These are phyloP conservation scores for Fusarium sterilihyphosum DNA, from an alignment of 2,329 filamentous ascomycete species.

Conservation along the genomic window DNA sequence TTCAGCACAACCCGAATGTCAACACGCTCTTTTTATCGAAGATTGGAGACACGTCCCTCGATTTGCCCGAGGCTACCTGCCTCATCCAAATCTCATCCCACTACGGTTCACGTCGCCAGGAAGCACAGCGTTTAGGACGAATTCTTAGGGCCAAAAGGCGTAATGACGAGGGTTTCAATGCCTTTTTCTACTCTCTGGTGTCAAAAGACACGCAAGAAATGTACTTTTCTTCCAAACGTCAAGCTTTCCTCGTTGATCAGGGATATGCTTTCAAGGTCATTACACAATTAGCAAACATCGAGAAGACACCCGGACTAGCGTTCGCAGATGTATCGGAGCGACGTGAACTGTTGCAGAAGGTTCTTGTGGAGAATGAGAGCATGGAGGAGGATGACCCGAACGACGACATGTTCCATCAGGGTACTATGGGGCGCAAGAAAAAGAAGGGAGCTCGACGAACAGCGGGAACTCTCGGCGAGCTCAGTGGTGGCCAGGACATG, in stretches of 20 bases:
- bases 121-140: constrained; percentile 91
- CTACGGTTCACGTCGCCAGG: constrained; percentile 95
- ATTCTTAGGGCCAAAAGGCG: constrained; percentile 94
- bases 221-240: constrained; percentile 95
- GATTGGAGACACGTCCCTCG: constrained; percentile 97
- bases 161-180: constrained; percentile 98
- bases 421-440: constrained; percentile 57
- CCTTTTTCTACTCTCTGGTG: constrained; percentile 97
- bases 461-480: constrained; percentile 84
- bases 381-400: constrained; percentile 75
- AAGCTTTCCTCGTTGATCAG: constrained; percentile 97
- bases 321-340: constrained; percentile 84
- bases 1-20: constrained; percentile 89
- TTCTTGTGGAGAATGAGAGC: constrained; percentile 86
- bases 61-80: constrained; percentile 94
- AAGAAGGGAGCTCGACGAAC: constrained; percentile 77
- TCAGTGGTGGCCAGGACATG: constrained; percentile 95
- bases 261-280: constrained; percentile 99
- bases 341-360: constrained; percentile 86
- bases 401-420: constrained; percentile 54
- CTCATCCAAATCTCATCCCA: constrained; percentile 98
- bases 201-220: constrained; percentile 98
- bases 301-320: constrained; percentile 81
- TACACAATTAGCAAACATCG: constrained; percentile 91
- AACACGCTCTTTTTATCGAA: constrained; percentile 97